Conservation (phyloP, 441 rosid genomes). For the Aquilaria agallochum region DNA sequence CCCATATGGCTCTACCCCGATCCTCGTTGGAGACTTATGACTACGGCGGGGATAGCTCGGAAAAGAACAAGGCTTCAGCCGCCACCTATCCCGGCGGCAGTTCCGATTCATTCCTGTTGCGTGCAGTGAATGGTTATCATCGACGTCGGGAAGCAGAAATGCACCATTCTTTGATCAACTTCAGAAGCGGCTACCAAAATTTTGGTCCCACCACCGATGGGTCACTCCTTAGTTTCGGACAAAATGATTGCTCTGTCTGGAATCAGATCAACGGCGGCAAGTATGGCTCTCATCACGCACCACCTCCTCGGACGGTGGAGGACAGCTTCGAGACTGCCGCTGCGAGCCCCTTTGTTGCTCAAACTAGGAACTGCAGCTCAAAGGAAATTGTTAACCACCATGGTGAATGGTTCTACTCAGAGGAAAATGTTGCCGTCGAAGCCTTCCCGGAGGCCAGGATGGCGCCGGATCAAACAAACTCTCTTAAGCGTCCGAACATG, state of each 20-base stretch:
- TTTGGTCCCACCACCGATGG: constrained; percentile 28
- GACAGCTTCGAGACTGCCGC: constrained; percentile 30
- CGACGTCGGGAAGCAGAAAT: constrained; percentile 22
- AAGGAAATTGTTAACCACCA: constrained; percentile 12
- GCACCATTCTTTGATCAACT: constrained; percentile 56
- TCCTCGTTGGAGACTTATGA: constrained; percentile 31
- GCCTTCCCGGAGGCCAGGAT: constrained; percentile 20
- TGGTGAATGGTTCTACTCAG: constrained; percentile 61
- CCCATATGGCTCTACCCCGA: too few species aligned
- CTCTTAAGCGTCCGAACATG: constrained; percentile 53
- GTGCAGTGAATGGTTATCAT: constrained; percentile 9
- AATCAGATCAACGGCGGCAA: constrained; percentile 22
- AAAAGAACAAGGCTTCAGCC: too few species aligned
- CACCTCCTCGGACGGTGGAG: constrained; percentile 29
- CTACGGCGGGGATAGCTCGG: too few species aligned
- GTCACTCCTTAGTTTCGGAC: constrained; percentile 71
- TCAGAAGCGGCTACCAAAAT: constrained; percentile 27
- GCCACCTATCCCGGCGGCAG: constrained; percentile 6
- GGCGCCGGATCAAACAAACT: constrained; percentile 20
- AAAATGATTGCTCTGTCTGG: constrained; percentile 28
- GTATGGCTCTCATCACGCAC: constrained; percentile 17
- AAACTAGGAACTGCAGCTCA: constrained; percentile 28
- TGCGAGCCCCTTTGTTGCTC: too few species aligned
- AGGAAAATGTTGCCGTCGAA: constrained; percentile 38
- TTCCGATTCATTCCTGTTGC: constrained; percentile 18